Percentiles rank a stretch among this genome's conserved stretches.
Evolutionary conservation across 1,139 yeast genomes (phyloP).

Genomic region (Candida sojae): DNA sequence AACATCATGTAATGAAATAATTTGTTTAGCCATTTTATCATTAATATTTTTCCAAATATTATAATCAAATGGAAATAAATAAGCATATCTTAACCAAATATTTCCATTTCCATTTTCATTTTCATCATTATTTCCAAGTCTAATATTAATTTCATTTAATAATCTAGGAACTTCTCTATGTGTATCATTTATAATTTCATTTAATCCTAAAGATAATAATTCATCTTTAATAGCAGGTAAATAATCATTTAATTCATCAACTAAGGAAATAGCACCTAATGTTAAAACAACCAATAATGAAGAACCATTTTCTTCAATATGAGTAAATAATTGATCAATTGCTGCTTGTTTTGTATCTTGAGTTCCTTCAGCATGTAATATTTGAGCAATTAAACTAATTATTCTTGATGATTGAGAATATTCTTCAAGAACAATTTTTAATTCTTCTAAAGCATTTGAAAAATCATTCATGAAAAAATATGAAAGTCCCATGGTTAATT

Average conservation of each 20-base stretch:
- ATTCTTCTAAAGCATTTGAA: conserved; percentile 65
- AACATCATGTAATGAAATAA: conserved; percentile 52
- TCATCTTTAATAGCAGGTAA: conserved; percentile 69
- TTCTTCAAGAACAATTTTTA: conserved; percentile 55
- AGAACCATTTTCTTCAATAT: conserved; percentile 64
- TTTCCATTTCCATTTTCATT: conserved; percentile 11
- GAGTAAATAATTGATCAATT: conserved; percentile 65
- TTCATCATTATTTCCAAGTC: conserved; percentile 18
- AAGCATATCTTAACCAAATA: conserved; percentile 71
- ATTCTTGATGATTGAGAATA: conserved; percentile 56
- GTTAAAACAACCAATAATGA: conserved; percentile 67
- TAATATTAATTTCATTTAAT: conserved; percentile 50
- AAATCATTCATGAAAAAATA: conserved; percentile 63
- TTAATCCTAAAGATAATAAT: conserved; percentile 51
- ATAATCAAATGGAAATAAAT: conserved; percentile 71
- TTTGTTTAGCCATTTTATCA: conserved; percentile 42
- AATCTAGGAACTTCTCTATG: conserved; percentile 61
- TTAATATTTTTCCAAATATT: conserved; percentile 69
- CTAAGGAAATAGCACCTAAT: conserved; percentile 77
- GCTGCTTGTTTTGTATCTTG: conserved; percentile 83
- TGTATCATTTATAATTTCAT: conserved; percentile 50
- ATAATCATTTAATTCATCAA: conserved; percentile 62
- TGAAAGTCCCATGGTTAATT: conserved; percentile 70
- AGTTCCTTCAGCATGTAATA: conserved; percentile 71
- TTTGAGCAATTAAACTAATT: conserved; percentile 75